These are phyloP conservation scores for Acrodontium crateriforme DNA, from an alignment of 2,329 filamentous ascomycete species.

Conservation along the genomic window DNA sequence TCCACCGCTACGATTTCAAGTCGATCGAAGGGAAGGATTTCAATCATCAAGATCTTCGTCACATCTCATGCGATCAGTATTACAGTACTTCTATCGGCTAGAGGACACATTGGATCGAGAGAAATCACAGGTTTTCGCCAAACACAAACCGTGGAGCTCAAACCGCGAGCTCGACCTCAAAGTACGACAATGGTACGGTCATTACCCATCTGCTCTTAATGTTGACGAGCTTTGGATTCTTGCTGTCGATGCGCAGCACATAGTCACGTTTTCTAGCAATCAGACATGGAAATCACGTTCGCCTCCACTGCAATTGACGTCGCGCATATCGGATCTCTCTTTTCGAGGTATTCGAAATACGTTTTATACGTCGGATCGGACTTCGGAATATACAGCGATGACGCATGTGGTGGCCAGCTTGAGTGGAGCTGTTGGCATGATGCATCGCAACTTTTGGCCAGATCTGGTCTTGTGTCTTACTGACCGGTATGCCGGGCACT, in stretches of 20 bases:
- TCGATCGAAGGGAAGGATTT: conserved; percentile 29
- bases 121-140: conserved; percentile 26
- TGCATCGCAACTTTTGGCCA: conserved; percentile 31
- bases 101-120: conserved; percentile 32
- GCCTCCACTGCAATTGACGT: conserved; percentile 28
- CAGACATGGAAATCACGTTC: conserved; percentile 31
- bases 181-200: conserved; percentile 29
- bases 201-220: conserved; percentile 28
- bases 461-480: conserved; percentile 28
- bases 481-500: conserved; percentile 29
- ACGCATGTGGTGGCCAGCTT: conserved; percentile 26
- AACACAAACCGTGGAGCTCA: conserved; percentile 29
- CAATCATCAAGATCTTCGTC: conserved; percentile 25
- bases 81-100: conserved; percentile 30
- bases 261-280: conserved; percentile 30
- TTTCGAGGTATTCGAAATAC: conserved; percentile 29
- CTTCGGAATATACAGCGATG: conserved; percentile 24
- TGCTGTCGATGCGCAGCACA: conserved; percentile 26
- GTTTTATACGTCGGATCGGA: conserved; percentile 20
- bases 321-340: conserved; percentile 27
- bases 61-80: conserved; percentile 26
- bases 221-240: conserved; percentile 32
- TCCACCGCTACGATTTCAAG: conserved; percentile 28
- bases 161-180: conserved; percentile 29
- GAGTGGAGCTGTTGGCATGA: conserved; percentile 28